phyloP scores from a whole-genome alignment of 2,329 filamentous ascomycete genomes.

The Cytospora chrysosperma region DNA sequence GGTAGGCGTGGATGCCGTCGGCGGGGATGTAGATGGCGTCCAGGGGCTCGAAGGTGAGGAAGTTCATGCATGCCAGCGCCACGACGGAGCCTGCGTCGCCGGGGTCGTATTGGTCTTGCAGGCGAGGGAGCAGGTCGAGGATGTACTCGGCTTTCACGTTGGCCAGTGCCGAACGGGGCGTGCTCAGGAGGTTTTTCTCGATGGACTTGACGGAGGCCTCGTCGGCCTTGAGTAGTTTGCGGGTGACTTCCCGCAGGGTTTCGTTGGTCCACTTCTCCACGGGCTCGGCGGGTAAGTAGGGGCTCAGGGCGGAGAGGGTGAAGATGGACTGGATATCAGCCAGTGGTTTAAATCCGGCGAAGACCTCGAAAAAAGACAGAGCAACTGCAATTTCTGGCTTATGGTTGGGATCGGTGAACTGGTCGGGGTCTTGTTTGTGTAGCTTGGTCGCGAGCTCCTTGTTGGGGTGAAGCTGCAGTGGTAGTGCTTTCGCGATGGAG shows the following conservation, averaged over 20 bases:
- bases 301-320: slow-evolving; percentile 51
- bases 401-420: slow-evolving; percentile 72
- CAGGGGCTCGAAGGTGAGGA: slow-evolving; percentile 61
- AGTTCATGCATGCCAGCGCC: slow-evolving; percentile 74
- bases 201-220: slow-evolving; percentile 52
- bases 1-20: slow-evolving; percentile 72
- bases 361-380: slow-evolving; percentile 69
- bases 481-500: slow-evolving; percentile 72
- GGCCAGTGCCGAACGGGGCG: slow-evolving; percentile 48
- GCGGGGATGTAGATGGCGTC: slow-evolving; percentile 70
- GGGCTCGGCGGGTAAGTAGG: slow-evolving; percentile 49
- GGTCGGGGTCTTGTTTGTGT: slow-evolving; percentile 61
- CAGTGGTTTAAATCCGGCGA: slow-evolving; percentile 71
- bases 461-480: slow-evolving; percentile 73
- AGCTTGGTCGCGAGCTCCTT: slow-evolving; percentile 64
- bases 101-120: slow-evolving; percentile 63
- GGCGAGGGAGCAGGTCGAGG: slow-evolving; percentile 60
- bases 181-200: slow-evolving; percentile 49
- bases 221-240: slow-evolving; percentile 53
- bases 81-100: slow-evolving; percentile 67
- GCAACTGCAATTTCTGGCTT: slow-evolving; percentile 79
- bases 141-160: slow-evolving; percentile 54
- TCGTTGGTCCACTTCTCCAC: slow-evolving; percentile 52
- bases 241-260: slow-evolving; percentile 55
- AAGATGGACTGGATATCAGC: slow-evolving; percentile 59